Evolutionary conservation across 2,329 filamentous ascomycete genomes (phyloP).

Genomic region (Aspergillus sp.): DNA sequence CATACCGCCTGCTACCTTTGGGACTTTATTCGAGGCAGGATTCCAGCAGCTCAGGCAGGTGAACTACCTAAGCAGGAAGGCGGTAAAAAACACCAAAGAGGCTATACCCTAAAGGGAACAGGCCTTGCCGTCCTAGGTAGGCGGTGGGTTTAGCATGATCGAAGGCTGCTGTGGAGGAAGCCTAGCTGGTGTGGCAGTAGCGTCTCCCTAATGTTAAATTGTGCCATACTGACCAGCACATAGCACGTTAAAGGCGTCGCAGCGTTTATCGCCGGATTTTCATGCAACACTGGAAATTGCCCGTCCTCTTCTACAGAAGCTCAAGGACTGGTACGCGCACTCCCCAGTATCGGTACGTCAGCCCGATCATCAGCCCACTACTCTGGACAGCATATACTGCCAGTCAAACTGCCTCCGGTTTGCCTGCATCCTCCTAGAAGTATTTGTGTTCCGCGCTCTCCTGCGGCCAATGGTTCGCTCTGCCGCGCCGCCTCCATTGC

Average conservation of each 20-base stretch:
- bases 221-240: not conserved
- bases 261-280: conserved; percentile 33
- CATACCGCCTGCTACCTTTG: too few relatives aligned
- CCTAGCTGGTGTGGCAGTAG: too few relatives aligned
- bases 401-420: conserved; percentile 28
- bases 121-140: too few relatives aligned
- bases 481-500: conserved; percentile 29
- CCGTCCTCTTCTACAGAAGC: conserved; percentile 28
- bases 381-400: not conserved
- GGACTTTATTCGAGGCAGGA: too few relatives aligned
- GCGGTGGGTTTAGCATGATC: too few relatives aligned
- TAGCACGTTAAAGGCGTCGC: conserved; percentile 34
- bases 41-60: too few relatives aligned
- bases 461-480: conserved; percentile 34
- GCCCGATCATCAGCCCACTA: not conserved
- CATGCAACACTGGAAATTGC: conserved; percentile 32
- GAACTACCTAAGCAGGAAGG: too few relatives aligned
- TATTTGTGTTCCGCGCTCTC: conserved; percentile 39
- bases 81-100: too few relatives aligned
- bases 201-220: not conserved
- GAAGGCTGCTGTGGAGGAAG: too few relatives aligned
- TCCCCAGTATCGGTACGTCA: not conserved
- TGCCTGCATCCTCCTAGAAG: conserved; percentile 38
- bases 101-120: too few relatives aligned
- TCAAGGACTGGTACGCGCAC: conserved; percentile 33